Conservation (phyloP, 2,329 filamentous ascomycete genomes). For the Didymella pomorum region DNA sequence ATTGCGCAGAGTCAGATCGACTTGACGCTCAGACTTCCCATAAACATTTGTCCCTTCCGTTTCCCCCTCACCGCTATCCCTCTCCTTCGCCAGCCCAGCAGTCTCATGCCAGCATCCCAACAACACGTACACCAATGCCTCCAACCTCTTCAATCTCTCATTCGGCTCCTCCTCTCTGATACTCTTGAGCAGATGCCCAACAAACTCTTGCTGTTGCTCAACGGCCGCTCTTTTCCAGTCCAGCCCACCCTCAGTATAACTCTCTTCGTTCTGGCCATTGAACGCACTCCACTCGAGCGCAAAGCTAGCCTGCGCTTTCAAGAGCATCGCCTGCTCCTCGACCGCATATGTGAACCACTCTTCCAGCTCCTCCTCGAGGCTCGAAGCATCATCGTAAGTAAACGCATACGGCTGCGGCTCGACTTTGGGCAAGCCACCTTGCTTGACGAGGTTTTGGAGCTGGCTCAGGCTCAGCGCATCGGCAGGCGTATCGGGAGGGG, state of each 20-base stretch:
- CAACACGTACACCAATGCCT: constrained; percentile 57
- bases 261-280: constrained; percentile 50
- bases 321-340: constrained; percentile 81
- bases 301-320: constrained; percentile 78
- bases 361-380: constrained; percentile 86
- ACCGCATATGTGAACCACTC: constrained; percentile 97
- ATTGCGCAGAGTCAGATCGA: constrained; percentile 56
- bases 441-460: constrained; percentile 54
- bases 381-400: constrained; percentile 60
- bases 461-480: constrained; percentile 58
- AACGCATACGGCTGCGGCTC: constrained; percentile 76
- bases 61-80: constrained; percentile 16
- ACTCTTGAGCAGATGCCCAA: constrained; percentile 54
- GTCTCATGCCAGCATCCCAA: constrained; percentile 61
- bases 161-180: constrained; percentile 43
- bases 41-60: constrained; percentile 24
- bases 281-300: constrained; percentile 71
- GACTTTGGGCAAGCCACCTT: constrained; percentile 50
- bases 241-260: constrained; percentile 54
- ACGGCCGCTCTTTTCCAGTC: constrained; percentile 73
- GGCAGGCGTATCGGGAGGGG: constrained; percentile 40
- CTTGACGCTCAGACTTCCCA: constrained; percentile 51
- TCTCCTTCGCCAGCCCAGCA: constrained; percentile 49
- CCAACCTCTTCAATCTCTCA: constrained; percentile 48
- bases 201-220: constrained; percentile 65